A percentile compares a stretch with the other conserved stretches of the same genome.
phyloP scores from a whole-genome alignment of 1,139 yeast genomes.

The Taiozyma sp. region DNA sequence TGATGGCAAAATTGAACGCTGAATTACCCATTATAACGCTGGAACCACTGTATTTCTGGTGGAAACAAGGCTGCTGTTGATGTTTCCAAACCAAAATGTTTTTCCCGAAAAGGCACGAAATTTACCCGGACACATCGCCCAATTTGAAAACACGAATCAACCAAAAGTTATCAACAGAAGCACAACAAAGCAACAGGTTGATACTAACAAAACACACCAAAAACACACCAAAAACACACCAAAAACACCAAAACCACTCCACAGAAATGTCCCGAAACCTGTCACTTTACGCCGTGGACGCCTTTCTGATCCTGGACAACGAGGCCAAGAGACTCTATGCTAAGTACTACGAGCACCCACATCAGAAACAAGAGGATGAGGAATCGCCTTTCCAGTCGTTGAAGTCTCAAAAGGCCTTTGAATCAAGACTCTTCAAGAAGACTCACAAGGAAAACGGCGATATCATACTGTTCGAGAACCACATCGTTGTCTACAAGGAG shows the following conservation, averaged over 20 bases:
- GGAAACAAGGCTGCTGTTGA: not conserved
- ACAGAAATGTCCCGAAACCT: conserved; percentile 45
- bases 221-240: no score
- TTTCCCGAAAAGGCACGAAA: not conserved
- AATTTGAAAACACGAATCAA: not conserved
- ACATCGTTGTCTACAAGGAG: conserved; percentile 80
- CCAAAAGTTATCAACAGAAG: no score
- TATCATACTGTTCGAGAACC: conserved; percentile 73
- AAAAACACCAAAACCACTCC: not conserved
- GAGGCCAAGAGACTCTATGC: conserved; percentile 80
- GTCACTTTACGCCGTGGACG: conserved; percentile 75
- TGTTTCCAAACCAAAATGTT: not conserved
- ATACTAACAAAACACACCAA: not conserved
- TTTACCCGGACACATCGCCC: not conserved
- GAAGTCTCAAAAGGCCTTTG: conserved; percentile 74
- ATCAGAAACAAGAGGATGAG: conserved; percentile 23
- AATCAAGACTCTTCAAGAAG: conserved; percentile 64
- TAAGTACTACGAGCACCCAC: conserved; percentile 77
- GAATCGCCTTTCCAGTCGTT: conserved; percentile 34
- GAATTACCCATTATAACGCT: conserved; percentile 17
- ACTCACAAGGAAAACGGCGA: conserved; percentile 80
- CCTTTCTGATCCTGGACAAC: conserved; percentile 74
- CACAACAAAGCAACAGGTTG: not conserved
- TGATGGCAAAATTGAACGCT: conserved; percentile 53
- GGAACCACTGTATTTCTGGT: not conserved